Evolutionary conservation across 1,139 yeast species (phyloP).

Genomic region (Hyphopichia khmerensis): DNA sequence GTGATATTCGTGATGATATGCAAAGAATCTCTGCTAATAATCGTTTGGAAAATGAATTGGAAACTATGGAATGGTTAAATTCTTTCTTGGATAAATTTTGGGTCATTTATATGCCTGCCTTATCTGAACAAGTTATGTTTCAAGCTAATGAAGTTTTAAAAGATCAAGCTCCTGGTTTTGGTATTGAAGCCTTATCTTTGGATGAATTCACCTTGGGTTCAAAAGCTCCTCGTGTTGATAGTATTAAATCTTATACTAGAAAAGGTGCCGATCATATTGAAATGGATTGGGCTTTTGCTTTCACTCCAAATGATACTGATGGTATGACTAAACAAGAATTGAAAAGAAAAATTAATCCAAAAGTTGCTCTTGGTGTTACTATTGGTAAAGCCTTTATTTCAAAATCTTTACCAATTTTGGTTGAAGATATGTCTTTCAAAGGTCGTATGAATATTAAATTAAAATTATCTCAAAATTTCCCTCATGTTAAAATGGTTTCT

Average conservation of each 20-base stretch:
- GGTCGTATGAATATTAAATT: constrained; percentile 71
- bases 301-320: constrained; percentile 77
- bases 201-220: constrained; percentile 80
- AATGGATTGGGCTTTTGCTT: constrained; percentile 82
- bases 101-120: constrained; percentile 84
- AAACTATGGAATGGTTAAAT: constrained; percentile 80
- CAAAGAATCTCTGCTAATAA: constrained; percentile 59
- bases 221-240: constrained; percentile 72
- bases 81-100: constrained; percentile 75
- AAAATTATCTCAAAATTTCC: constrained; percentile 62
- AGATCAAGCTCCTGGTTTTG: constrained; percentile 78
- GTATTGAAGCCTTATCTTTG: constrained; percentile 68
- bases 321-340: constrained; percentile 78
- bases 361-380: constrained; percentile 75
- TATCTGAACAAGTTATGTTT: constrained; percentile 71
- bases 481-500: constrained; percentile 71
- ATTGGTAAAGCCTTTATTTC: constrained; percentile 77
- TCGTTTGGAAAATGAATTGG: constrained; percentile 58
- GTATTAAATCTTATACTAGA: constrained; percentile 69
- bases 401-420: constrained; percentile 70
- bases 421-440: constrained; percentile 73
- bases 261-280: constrained; percentile 65
- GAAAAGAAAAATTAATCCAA: constrained; percentile 69
- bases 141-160: constrained; percentile 65
- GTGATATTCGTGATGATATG: constrained; percentile 74